These are phyloP conservation scores for Collybia mongolica DNA, from an alignment of 768 basidiomycete genomes.

Conservation along the genomic window DNA sequence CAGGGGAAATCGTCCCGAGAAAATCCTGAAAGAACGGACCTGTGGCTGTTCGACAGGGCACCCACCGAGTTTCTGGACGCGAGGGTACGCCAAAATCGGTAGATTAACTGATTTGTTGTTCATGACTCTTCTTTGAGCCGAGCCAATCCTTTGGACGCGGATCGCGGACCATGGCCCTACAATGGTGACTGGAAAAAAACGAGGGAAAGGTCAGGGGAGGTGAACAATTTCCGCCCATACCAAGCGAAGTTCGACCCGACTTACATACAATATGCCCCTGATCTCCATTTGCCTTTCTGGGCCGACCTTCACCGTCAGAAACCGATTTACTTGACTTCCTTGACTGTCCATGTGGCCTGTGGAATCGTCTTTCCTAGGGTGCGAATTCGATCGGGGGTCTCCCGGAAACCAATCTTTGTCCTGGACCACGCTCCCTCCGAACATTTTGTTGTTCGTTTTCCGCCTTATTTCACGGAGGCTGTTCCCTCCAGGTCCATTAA, in stretches of 20 bases:
- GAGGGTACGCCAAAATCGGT: conserved; percentile 3
- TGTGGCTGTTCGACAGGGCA: conserved; percentile 36
- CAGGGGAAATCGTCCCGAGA: conserved; percentile 2
- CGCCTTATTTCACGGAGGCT: conserved; percentile 10
- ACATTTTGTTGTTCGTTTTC: neutral
- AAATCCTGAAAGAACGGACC: conserved; percentile 36
- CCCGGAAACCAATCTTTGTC: no score
- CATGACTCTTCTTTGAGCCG: neutral
- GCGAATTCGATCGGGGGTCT: no score
- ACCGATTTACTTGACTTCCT: no score
- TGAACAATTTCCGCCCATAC: neutral
- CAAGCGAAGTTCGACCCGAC: conserved; percentile 11
- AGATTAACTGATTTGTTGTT: conserved; percentile 1
- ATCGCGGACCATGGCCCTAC: conserved; percentile 3
- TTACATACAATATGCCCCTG: conserved; percentile 16
- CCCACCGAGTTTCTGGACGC: conserved; percentile 13
- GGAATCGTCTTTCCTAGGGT: no score
- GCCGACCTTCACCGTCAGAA: neutral
- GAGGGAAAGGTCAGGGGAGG: conserved; percentile 3
- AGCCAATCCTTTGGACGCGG: neutral
- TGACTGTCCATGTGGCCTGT: no score
- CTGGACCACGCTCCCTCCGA: conserved; percentile 1
- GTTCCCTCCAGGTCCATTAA: conserved; percentile 7
- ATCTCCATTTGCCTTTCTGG: conserved; percentile 5
- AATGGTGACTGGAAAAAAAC: conserved; percentile 1